These are phyloP conservation scores for Blastobotrys arbuscula DNA, from an alignment of 1,139 yeast species.

Conservation along the genomic window DNA sequence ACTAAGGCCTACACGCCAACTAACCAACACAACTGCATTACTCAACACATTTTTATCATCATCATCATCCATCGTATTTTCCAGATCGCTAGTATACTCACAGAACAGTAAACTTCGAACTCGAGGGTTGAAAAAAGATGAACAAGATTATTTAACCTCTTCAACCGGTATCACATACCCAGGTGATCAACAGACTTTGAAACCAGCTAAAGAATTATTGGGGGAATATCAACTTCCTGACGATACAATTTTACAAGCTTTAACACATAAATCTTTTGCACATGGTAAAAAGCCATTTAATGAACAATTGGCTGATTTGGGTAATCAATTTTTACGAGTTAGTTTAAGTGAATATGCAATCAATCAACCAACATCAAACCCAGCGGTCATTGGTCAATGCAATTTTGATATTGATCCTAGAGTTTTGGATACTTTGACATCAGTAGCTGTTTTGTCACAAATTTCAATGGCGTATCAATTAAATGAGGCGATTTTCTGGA, in stretches of 20 bases:
- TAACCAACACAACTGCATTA: background rate
- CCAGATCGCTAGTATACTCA: constrained; percentile 35
- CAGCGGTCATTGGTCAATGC: constrained; percentile 45
- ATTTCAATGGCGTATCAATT: constrained; percentile 33
- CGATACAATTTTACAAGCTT: constrained; percentile 58
- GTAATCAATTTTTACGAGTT: constrained; percentile 65
- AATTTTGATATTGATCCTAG: constrained; percentile 47
- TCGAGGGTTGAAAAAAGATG: constrained; percentile 71
- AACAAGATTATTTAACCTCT: constrained; percentile 53
- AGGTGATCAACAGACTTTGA: constrained; percentile 44
- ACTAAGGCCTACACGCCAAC: background rate
- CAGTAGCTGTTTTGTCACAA: constrained; percentile 39
- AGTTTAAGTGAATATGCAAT: constrained; percentile 51
- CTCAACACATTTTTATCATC: no score
- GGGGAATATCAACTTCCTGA: constrained; percentile 43
- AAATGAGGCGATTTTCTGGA: constrained; percentile 62
- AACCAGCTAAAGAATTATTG: constrained; percentile 45
- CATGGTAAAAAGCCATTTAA: constrained; percentile 86
- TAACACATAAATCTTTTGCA: constrained; percentile 92
- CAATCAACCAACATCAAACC: constrained; percentile 29
- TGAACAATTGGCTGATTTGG: constrained; percentile 73
- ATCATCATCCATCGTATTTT: background rate
- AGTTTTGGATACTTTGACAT: constrained; percentile 30
- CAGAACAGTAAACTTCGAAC: constrained; percentile 56
- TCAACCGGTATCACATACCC: constrained; percentile 60